Base-by-base conservation (phyloP, 257 asterid species). In the Hygrophila difformis region DNA sequence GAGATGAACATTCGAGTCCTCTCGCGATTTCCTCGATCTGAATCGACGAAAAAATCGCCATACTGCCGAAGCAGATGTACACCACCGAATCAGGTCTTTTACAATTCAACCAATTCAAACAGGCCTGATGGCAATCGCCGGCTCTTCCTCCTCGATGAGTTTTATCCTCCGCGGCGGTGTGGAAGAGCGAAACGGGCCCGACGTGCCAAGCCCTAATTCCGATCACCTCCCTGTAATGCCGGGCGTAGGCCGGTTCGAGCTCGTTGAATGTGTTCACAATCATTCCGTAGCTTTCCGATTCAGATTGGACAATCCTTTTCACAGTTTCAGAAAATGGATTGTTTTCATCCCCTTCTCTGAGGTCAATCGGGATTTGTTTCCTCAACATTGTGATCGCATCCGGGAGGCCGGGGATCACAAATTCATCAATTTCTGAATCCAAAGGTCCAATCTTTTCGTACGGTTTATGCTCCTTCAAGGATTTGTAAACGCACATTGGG, bases 191-290 rank as follows among this genome's bases (percentile, higher is more conserved):
- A 55, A 69, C 60, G 3, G 75, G 75, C 14, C 75, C 75, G 23
- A 69, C 37, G 28, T 56, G 36, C 72, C 73, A 65, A 0, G 46
- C 49, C 9, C 39, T 61, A 12, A 52, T 62, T 16, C 68, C 66
- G 57, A 53, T 8, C 19, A 58, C 68, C 1, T 63, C 39, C 51
- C 37, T 63, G 36, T 26, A 66, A n/a, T 69, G 23, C 16, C 55
- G 51, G 0, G 50, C 72, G 29, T 74, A 69, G 21, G 46, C 65
- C 1, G 68, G 66, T 33, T 74, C 75, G 0, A 66, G 31, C 61
- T 74, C 81, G 41, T 63, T 65, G 51, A 79, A 75, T 49, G 73
- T 75, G 39, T 79, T 79, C 1, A 69, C 46, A 29, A 75, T 41
- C 19, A 60, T 68, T 37, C 81, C 84, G 40, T 64, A 65, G 51